phyloP scores from a whole-genome alignment of 1,284 basidiomycete genomes.

The Schizophyllum amplum region DNA sequence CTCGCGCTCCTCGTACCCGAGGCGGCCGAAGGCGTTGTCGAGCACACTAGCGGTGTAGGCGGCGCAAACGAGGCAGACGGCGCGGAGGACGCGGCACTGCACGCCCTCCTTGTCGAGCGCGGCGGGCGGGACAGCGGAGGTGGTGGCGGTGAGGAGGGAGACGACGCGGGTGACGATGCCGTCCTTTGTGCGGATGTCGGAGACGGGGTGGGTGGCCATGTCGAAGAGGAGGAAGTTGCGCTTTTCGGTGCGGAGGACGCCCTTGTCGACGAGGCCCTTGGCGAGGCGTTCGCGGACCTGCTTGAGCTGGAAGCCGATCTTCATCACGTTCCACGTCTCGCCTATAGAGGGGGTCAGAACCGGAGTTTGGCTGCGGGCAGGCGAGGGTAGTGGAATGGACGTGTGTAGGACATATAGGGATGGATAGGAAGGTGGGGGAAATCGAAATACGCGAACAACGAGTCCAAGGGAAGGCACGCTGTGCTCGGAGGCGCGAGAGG shows the following conservation, averaged over 20 bases:
- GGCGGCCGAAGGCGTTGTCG: slow-evolving; percentile 82
- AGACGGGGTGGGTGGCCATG: slow-evolving; percentile 95
- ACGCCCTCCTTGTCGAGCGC: slow-evolving; percentile 74
- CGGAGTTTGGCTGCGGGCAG: not conserved
- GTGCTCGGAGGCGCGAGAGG: no score
- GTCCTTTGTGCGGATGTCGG: slow-evolving; percentile 86
- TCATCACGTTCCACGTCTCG: slow-evolving; percentile 98
- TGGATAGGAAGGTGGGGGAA: no score
- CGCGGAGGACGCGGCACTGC: slow-evolving; percentile 73
- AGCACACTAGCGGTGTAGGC: slow-evolving; percentile 92
- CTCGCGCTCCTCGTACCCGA: slow-evolving; percentile 88
- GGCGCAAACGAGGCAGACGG: slow-evolving; percentile 79
- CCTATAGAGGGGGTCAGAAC: no score
- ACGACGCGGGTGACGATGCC: slow-evolving; percentile 71
- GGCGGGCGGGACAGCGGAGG: slow-evolving; percentile 67
- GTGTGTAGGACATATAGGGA: no score
- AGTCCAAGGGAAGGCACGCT: no score
- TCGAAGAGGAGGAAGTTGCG: slow-evolving; percentile 97
- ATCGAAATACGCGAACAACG: no score
- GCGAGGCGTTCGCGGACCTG: slow-evolving; percentile 94
- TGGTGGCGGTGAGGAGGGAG: slow-evolving; percentile 74
- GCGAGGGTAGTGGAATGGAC: not conserved
- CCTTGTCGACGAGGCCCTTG: slow-evolving; percentile 97
- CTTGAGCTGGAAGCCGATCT: slow-evolving; percentile 96
- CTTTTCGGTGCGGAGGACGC: slow-evolving; percentile 93